Percentiles rank a stretch among this genome's conserved stretches.
phyloP scores from a whole-genome alignment of 176 grass and related monocot genomes.

The Echinochloa phyllopogon region DNA sequence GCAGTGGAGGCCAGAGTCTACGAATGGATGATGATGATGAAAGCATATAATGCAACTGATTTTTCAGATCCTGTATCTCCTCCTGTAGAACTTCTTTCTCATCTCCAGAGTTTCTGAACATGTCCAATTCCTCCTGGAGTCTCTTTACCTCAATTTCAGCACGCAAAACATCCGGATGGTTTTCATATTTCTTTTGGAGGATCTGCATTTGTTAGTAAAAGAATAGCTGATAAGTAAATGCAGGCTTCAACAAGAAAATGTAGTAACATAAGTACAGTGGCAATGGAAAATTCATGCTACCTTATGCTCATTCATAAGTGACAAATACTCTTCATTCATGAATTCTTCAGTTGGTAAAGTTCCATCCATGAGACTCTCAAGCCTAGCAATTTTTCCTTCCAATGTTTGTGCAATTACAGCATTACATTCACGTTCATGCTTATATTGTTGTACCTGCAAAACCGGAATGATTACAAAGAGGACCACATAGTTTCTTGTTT shows the following conservation, averaged over 20 bases:
- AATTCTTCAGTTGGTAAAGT: constrained; percentile 91
- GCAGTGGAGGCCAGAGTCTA: constrained; percentile 47
- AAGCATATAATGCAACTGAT: constrained; percentile 78
- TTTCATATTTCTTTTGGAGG: constrained; percentile 84
- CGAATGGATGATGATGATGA: constrained; percentile 56
- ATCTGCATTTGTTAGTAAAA: constrained; percentile 55
- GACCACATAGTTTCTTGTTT: constrained; percentile 20
- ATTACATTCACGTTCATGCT: constrained; percentile 96
- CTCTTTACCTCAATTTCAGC: constrained; percentile 81
- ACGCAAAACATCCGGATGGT: constrained; percentile 79
- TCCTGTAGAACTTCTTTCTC: constrained; percentile 86
- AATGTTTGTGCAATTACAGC: constrained; percentile 87
- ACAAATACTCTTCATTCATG: constrained; percentile 86
- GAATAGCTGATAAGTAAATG: constrained; percentile 33
- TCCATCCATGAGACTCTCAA: constrained; percentile 98
- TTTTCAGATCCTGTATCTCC: constrained; percentile 90
- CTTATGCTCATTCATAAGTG: constrained; percentile 90
- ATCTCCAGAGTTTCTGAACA: constrained; percentile 67
- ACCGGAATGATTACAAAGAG: constrained; percentile 28
- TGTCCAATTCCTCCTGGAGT: constrained; percentile 73
- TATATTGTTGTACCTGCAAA: constrained; percentile 94
- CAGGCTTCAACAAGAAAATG: constrained; percentile 15
- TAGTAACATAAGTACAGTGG: constrained; percentile 8
- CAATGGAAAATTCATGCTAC: constrained; percentile 36
- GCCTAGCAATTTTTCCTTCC: constrained; percentile 96